phyloP scores from a whole-genome alignment of 495 filamentous ascomycete genomes.

The Aspergillus sclerotiicarbonarius region DNA sequence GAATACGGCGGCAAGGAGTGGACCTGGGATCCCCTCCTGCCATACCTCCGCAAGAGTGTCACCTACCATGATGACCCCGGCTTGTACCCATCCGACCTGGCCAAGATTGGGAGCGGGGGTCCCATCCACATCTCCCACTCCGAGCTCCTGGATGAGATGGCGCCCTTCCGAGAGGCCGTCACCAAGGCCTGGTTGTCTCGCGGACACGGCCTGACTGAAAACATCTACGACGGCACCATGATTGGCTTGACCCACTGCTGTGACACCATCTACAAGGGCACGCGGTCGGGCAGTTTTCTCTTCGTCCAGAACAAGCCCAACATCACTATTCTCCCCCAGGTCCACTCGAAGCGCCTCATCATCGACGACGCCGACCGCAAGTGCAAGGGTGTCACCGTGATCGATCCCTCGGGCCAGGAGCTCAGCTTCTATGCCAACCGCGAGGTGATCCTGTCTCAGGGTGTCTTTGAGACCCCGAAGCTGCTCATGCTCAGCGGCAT shows the following conservation, averaged over 20 bases:
- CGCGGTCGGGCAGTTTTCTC: slow-evolving; percentile 51
- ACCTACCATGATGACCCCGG: slow-evolving; percentile 56
- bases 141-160: slow-evolving; percentile 52
- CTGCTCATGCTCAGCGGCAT: slow-evolving; percentile 50
- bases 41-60: slow-evolving; percentile 54
- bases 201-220: slow-evolving; percentile 48
- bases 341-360: slow-evolving; percentile 52
- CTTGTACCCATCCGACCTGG: slow-evolving; percentile 35
- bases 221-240: slow-evolving; percentile 58
- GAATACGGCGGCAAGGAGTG: slow-evolving; percentile 54
- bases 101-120: slow-evolving; percentile 48
- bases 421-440: slow-evolving; percentile 36
- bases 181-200: slow-evolving; percentile 56
- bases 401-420: slow-evolving; percentile 29
- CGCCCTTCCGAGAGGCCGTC: slow-evolving; percentile 55
- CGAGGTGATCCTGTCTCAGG: slow-evolving; percentile 47
- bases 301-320: slow-evolving; percentile 57
- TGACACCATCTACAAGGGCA: slow-evolving; percentile 57
- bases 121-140: slow-evolving; percentile 57
- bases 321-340: slow-evolving; percentile 48
- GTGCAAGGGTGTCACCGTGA: slow-evolving; percentile 47
- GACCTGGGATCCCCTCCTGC: slow-evolving; percentile 52
- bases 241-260: slow-evolving; percentile 53
- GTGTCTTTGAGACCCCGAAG: slow-evolving; percentile 46
- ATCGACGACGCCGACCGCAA: slow-evolving; percentile 41